Percentiles rank a stretch among this genome's conserved stretches.
These are phyloP conservation scores for Cystobasidium onofrii DNA, from an alignment of 768 basidiomycete species.

Conservation along the genomic window DNA sequence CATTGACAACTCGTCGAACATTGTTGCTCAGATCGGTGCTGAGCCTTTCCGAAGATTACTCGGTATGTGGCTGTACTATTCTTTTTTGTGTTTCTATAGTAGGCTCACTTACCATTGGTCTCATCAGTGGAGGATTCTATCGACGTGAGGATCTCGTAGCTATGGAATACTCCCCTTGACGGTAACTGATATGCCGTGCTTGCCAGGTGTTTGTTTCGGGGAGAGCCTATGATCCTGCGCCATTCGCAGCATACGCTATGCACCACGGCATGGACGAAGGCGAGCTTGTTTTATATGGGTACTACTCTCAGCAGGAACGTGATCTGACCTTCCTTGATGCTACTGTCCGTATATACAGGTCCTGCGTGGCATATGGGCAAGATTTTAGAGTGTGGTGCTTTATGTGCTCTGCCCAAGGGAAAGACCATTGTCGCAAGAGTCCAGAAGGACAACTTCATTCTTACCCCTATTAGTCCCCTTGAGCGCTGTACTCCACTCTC, in stretches of 20 bases:
- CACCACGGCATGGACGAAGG: slow-evolving; percentile 6
- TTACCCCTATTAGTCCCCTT: not conserved
- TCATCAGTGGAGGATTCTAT: slow-evolving; percentile 10
- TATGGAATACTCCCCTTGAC: no score
- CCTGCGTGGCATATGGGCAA: slow-evolving; percentile 24
- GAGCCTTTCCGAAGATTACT: slow-evolving; percentile 4
- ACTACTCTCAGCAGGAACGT: no score
- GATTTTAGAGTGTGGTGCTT: slow-evolving; percentile 11
- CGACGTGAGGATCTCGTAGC: not conserved
- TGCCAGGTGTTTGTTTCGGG: not conserved
- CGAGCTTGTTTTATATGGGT: not conserved
- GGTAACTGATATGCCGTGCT: not conserved
- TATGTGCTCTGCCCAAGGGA: slow-evolving; percentile 8
- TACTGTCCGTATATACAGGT: not conserved
- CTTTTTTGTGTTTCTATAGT: not conserved
- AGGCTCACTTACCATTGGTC: not conserved
- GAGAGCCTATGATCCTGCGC: slow-evolving; percentile 8
- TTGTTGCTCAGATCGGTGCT: slow-evolving; percentile 19
- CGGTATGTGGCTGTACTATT: not conserved
- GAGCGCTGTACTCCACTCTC: slow-evolving; percentile 11
- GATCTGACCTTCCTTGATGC: no score
- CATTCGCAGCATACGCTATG: slow-evolving; percentile 8
- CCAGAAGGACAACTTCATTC: slow-evolving; percentile 22
- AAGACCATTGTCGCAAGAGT: slow-evolving; percentile 5
- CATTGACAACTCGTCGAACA: not conserved